Evolutionary conservation across 2,329 filamentous ascomycete genomes (phyloP).

Genomic region (Pyricularia pennisetigena): DNA sequence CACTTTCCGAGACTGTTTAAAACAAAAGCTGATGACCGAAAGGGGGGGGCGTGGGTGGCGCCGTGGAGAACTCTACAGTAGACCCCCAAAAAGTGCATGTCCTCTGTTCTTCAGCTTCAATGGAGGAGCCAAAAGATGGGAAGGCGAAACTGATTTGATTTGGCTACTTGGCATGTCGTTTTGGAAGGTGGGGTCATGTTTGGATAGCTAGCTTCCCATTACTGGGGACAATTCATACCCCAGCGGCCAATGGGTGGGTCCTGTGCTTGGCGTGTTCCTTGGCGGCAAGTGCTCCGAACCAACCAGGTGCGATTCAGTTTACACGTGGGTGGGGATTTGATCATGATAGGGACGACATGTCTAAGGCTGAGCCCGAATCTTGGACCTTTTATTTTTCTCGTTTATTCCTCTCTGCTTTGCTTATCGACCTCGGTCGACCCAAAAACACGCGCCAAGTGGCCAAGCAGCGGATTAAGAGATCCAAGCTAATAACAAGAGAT

Average conservation of each 20-base stretch:
- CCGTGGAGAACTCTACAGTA: too few relatives aligned
- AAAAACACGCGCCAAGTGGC: neutral
- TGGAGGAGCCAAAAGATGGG: neutral
- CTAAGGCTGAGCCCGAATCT: neutral
- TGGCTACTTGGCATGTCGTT: neutral
- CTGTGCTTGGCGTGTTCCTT: neutral
- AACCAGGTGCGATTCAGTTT: neutral
- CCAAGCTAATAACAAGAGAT: conserved; percentile 1
- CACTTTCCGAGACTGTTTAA: too few relatives aligned
- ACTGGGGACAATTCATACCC: neutral
- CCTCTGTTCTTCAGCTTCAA: neutral
- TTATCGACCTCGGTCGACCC: neutral
- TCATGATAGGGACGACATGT: neutral
- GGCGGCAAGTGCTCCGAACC: neutral
- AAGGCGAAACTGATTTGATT: too few relatives aligned
- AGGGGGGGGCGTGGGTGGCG: too few relatives aligned
- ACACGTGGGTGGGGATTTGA: neutral
- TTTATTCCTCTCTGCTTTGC: neutral
- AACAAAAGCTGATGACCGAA: too few relatives aligned
- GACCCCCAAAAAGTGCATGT: too few relatives aligned
- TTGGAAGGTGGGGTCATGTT: neutral
- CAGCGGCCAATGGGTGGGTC: neutral
- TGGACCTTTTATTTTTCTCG: neutral
- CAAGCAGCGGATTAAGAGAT: neutral
- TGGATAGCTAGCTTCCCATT: too few relatives aligned